A percentile compares a stretch with the other conserved stretches of the same genome.
These are phyloP conservation scores for Penicillium sp. DNA, from an alignment of 2,329 filamentous ascomycete genomes.

Conservation along the genomic window DNA sequence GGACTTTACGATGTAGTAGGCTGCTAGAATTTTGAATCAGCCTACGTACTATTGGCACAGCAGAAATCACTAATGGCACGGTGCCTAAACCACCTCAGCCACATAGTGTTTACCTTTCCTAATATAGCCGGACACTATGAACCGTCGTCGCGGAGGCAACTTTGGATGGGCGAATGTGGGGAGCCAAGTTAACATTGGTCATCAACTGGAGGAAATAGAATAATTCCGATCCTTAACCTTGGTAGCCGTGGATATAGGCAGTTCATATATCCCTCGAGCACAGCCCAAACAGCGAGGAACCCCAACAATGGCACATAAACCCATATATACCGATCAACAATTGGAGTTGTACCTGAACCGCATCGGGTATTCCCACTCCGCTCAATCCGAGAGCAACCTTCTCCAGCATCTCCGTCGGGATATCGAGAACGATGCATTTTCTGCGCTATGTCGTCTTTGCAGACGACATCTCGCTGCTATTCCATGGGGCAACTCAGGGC, in stretches of 20 bases:
- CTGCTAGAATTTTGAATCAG: background rate
- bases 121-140: background rate
- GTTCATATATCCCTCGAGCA: background rate
- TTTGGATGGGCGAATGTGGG: background rate
- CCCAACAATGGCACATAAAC: slow-evolving; percentile 13
- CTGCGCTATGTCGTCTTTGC: slow-evolving; percentile 37
- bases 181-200: background rate
- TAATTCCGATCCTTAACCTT: background rate
- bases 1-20: no score
- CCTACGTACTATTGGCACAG: no score
- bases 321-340: slow-evolving; percentile 38
- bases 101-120: no score
- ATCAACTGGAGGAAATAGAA: background rate
- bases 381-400: slow-evolving; percentile 15
- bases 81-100: no score
- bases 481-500: slow-evolving; percentile 58
- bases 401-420: slow-evolving; percentile 30
- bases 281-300: background rate
- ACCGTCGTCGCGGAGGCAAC: background rate
- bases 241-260: background rate
- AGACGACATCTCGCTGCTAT: slow-evolving; percentile 49
- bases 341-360: slow-evolving; percentile 39
- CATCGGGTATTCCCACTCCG: slow-evolving; percentile 28
- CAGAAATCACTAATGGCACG: no score
- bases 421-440: slow-evolving; percentile 33